Base-by-base conservation (phyloP, 257 asterid species). In the Linaria vulgaris region DNA sequence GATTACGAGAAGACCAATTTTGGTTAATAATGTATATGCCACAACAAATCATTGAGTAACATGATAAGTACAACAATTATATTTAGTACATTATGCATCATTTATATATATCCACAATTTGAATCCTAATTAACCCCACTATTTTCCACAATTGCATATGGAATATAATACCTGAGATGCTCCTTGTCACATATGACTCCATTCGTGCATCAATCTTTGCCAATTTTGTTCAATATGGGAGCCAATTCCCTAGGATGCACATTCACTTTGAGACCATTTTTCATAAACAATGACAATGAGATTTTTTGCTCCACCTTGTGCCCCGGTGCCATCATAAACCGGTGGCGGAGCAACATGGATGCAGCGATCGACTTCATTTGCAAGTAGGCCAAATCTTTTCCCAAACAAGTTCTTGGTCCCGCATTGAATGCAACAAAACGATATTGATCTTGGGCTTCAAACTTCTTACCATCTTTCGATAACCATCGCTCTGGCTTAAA, bases 401-500 rank as follows among this genome's bases (percentile, higher is more conserved):
- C 90, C 31, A 83, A 58, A 61, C 90, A 83, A 14, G 80, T 74
- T 63, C 90, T 67, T 1, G 90, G 90, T 3, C 90, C 90, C 0
- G 87, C 90, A 25, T 83, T 83, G 47, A 83, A 83, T 0, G 90
- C 79, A 0, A 83, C 85, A 3, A 80, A 83, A 22, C 74, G 75
- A 13, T 73, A 83, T 9, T 74, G 75, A 8, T 83, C 86, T 11
- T 78, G 81, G 0, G 47, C 19, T 27, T 71, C 81, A 41, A 69
- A 80, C 16, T 64, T 80, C 50, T 61, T 54, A 17, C 70, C 85
- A 4, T 83, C 83, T 34, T 63, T 30, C 14, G 88, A 75, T 23
- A 86, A 64, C 95, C 95, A 86, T 9, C 95, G 72, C 34, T 83
- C 95, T 6, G 95, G 95, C 66, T 61, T 72, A 20, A 86, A 86